Evolutionary conservation across 169 alveolate genomes (phyloP).

Genomic region (Cryptosporidium canis): DNA sequence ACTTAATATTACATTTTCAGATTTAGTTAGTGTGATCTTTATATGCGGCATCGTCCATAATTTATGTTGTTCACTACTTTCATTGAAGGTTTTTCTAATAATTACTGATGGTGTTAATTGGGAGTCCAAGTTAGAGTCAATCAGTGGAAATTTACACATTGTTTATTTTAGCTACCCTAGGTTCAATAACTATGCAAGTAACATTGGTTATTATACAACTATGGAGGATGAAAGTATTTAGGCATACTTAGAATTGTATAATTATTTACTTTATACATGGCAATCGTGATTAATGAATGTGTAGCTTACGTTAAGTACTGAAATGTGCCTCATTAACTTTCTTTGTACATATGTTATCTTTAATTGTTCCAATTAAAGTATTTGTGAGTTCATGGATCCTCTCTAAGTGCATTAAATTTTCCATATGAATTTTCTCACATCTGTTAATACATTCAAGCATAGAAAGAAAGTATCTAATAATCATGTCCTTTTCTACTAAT

Average conservation of each 20-base stretch:
- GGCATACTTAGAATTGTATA: not conserved
- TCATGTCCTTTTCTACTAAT: not conserved
- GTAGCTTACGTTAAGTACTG: too few species aligned
- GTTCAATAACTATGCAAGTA: not conserved
- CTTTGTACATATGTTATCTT: not conserved
- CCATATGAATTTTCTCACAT: not conserved
- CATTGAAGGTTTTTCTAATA: not conserved
- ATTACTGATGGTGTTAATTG: constrained; percentile 5
- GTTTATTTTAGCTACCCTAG: not conserved
- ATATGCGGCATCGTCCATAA: not conserved
- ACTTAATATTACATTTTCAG: not conserved
- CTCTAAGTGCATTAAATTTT: not conserved
- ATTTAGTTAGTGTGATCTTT: not conserved
- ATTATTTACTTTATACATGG: not conserved
- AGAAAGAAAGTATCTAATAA: not conserved
- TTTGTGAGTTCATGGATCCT: not conserved
- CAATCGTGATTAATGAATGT: not conserved
- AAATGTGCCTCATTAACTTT: not conserved
- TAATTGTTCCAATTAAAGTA: not conserved
- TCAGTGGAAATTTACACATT: not conserved
- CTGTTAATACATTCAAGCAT: not conserved
- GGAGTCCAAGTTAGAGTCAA: not conserved
- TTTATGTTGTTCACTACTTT: constrained; percentile 28
- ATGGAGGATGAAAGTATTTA: not conserved
- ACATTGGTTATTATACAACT: not conserved